These are phyloP conservation scores for Coemansia sp. DNA, from an alignment of 192 early-diverging fungal species.

Conservation along the genomic window DNA sequence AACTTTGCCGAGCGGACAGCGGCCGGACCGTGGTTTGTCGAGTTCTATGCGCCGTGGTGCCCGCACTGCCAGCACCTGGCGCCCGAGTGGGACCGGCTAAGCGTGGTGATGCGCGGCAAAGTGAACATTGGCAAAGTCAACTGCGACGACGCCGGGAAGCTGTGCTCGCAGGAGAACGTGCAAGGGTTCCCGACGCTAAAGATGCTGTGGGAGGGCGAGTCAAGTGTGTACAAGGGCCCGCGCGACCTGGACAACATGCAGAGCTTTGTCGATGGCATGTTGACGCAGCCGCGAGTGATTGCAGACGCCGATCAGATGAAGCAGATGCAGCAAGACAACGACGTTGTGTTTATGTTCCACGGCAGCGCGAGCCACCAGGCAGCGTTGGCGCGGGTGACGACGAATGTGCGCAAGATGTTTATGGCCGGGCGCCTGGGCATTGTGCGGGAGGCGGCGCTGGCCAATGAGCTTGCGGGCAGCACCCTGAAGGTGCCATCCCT, in stretches of 20 bases:
- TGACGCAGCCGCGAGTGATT: conserved; percentile 42
- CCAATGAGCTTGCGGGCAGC: conserved; percentile 4
- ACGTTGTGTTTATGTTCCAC: conserved; percentile 60
- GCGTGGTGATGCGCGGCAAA: conserved; percentile 58
- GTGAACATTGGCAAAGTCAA: conserved; percentile 86
- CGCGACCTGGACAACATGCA: conserved; percentile 57
- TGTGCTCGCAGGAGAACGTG: conserved; percentile 69
- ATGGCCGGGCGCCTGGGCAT: conserved; percentile 42
- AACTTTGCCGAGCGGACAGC: conserved; percentile 58
- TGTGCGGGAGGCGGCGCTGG: conserved; percentile 16
- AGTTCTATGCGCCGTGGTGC: conserved; percentile 92
- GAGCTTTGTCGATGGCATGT: conserved; percentile 56
- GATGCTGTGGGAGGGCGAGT: conserved; percentile 58
- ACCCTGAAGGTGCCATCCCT: conserved; percentile 50
- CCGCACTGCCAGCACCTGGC: conserved; percentile 83
- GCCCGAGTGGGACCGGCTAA: conserved; percentile 76
- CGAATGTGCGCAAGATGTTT: conserved; percentile 48
- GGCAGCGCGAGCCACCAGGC: conserved; percentile 32
- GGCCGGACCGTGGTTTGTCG: conserved; percentile 76
- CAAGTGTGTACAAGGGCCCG: conserved; percentile 43
- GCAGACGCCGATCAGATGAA: conserved; percentile 44
- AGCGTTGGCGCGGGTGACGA: conserved; percentile 30
- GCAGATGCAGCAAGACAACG: conserved; percentile 43
- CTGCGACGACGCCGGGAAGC: conserved; percentile 64
- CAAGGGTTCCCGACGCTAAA: conserved; percentile 86